Conservation (phyloP, 1,284 basidiomycete genomes). For the Porodaedalea pini region DNA sequence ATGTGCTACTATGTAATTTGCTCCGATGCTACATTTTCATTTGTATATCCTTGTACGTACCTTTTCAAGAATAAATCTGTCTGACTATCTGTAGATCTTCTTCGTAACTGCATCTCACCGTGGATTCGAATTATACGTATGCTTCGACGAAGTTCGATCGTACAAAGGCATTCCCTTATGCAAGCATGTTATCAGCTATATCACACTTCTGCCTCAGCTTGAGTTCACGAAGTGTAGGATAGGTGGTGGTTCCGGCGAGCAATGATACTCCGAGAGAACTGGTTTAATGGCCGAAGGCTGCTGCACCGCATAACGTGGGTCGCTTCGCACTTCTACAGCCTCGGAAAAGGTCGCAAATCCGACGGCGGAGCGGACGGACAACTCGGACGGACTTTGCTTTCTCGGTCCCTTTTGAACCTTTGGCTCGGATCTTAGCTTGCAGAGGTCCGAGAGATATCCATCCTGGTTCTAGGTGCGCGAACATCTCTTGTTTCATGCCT, state of each 20-base stretch:
- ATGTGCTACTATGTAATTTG: neutral
- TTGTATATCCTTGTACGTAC: constrained; percentile 1
- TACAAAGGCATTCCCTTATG: too few relatives aligned
- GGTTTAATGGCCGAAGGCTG: neutral
- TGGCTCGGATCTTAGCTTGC: neutral
- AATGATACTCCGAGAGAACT: too few relatives aligned
- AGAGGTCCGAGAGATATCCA: neutral
- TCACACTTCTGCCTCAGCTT: too few relatives aligned
- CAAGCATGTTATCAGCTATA: too few relatives aligned
- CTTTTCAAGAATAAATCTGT: neutral
- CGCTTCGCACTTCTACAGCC: neutral
- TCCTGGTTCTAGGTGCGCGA: neutral
- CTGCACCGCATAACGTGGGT: constrained; percentile 6
- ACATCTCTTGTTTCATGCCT: neutral
- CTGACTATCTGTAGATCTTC: neutral
- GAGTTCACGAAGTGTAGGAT: too few relatives aligned
- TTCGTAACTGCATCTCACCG: too few relatives aligned
- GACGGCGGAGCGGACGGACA: constrained; percentile 6
- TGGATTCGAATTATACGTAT: too few relatives aligned
- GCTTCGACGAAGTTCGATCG: too few relatives aligned
- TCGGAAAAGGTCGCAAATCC: constrained; percentile 4
- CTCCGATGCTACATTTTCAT: neutral
- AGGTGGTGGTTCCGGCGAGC: too few relatives aligned
- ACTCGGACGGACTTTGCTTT: constrained; percentile 11
- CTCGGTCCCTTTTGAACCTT: neutral